Base-by-base conservation (phyloP, 495 filamentous ascomycete genomes). In the Oidiodendron maius region DNA sequence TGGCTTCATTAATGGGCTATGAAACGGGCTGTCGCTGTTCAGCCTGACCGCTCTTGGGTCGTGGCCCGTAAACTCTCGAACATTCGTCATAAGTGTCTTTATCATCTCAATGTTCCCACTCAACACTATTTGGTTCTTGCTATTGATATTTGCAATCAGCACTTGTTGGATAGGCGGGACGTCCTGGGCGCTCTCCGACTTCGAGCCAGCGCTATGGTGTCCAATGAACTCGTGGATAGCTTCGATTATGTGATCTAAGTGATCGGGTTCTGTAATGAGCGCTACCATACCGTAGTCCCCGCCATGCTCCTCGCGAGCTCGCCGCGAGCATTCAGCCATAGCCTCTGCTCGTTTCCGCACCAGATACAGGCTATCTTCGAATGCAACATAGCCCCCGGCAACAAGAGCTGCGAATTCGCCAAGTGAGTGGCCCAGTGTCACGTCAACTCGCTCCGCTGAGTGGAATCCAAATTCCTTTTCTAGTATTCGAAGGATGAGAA, bases 211-310 rank as follows among this genome's bases (percentile, higher is more conserved):
- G 44, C 73, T 76, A 21, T 75, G 68, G 57, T 84, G 76, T 12
- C 81, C 84, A 18, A 95, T 72, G 51, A 96, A 96, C 40, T 89
- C 85, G 55, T 87, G 70, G 51, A 95, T 89, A 2, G 82, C 76
- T 38, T 70, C 67, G 50, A 95, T 81, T 32, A 97, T 66, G 5
- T 68, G 56, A 8, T 69, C 65, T 25, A 97, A 69, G 58, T 84
- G 85, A 41, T 78, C 74, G 8, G 85, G 78, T 58, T 96, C 89
- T 51, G 87, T 94, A 2, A 98, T 81, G 6, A 96, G 67, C 9
- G 93, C 93, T 16, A 95, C 81, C 93, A 97, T 98, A 41, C 93
- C 93, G 53, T 93, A 87, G 53, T 87, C 83, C 21, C 85, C 86
- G 41, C 81, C 84, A 36, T 78, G 78, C 51, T 75, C 65, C 42